A percentile compares a stretch with the other conserved stretches of the same genome.
These are phyloP conservation scores for Phycomyces nitens DNA, from an alignment of 192 early-diverging fungal genomes.

Conservation along the genomic window DNA sequence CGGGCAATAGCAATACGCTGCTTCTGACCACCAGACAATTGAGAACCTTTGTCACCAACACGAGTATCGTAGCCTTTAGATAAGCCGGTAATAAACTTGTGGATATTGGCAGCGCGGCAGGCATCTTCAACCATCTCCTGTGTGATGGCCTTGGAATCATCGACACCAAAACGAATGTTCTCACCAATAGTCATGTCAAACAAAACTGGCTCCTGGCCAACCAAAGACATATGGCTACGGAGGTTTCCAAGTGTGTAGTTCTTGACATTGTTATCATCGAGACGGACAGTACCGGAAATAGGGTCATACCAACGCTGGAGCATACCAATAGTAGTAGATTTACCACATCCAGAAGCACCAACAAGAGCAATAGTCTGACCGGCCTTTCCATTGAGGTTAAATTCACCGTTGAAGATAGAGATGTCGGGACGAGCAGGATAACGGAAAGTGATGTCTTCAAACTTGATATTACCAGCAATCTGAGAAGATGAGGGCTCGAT, in stretches of 20 bases:
- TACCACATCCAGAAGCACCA: slow-evolving; percentile 82
- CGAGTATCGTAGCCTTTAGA: slow-evolving; percentile 63
- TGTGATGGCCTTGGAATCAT: slow-evolving; percentile 33
- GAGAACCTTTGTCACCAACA: slow-evolving; percentile 66
- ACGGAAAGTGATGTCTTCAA: slow-evolving; percentile 55
- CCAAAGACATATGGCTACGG: slow-evolving; percentile 71
- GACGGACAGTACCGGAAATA: slow-evolving; percentile 55
- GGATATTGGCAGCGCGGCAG: slow-evolving; percentile 57
- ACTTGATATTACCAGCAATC: slow-evolving; percentile 45
- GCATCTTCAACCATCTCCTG: slow-evolving; percentile 52
- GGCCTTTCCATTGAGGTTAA: slow-evolving; percentile 37
- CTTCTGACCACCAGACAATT: slow-evolving; percentile 68
- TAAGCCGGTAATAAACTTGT: slow-evolving; percentile 54
- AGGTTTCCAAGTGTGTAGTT: slow-evolving; percentile 61
- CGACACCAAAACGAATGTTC: slow-evolving; percentile 75
- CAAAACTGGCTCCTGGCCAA: slow-evolving; percentile 87
- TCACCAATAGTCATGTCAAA: slow-evolving; percentile 82
- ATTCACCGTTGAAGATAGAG: no score
- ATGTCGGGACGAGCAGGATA: no score
- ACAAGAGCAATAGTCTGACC: slow-evolving; percentile 83
- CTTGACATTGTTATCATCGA: slow-evolving; percentile 58
- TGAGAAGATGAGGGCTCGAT: slow-evolving; percentile 25
- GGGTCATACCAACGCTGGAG: no score
- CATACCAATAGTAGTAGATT: slow-evolving; percentile 61
- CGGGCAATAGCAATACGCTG: slow-evolving; percentile 87